These are phyloP conservation scores for Pulicaria dysenterica DNA, from an alignment of 129 eudicot species.

Conservation along the genomic window DNA sequence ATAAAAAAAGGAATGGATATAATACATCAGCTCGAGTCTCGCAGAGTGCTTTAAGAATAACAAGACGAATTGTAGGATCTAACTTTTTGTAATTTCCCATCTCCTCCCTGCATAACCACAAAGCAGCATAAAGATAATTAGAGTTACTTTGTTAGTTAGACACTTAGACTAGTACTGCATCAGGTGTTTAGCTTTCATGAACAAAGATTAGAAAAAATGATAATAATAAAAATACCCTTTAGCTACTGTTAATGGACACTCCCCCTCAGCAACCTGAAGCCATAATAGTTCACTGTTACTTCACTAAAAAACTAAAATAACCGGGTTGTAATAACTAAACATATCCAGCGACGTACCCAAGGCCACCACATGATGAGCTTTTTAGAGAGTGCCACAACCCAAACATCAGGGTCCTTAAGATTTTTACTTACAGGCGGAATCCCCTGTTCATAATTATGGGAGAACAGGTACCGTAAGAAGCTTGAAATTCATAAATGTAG, in stretches of 20 bases:
- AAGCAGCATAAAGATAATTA: conserved; percentile 8
- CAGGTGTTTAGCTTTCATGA: neutral
- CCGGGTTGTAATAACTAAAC: neutral
- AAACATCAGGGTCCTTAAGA: conserved; percentile 52
- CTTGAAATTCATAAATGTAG: neutral
- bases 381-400: conserved; percentile 70
- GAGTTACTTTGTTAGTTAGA: neutral
- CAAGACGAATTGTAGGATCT: conserved; percentile 71
- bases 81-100: conserved; percentile 65
- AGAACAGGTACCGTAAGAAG: neutral
- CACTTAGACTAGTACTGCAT: neutral
- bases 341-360: conserved; percentile 59
- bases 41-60: conserved; percentile 82
- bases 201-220: conserved; percentile 5
- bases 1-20: conserved; percentile 16
- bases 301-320: neutral
- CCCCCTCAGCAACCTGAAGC: conserved; percentile 83
- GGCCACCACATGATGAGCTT: conserved; percentile 90
- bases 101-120: conserved; percentile 56
- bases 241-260: conserved; percentile 63
- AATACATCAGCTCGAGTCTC: conserved; percentile 82
- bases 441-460: conserved; percentile 53
- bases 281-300: conserved; percentile 14
- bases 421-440: conserved; percentile 57
- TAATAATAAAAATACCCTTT: conserved; percentile 66